These are phyloP conservation scores for Cokeromyces recurvatus DNA, from an alignment of 371 early-diverging fungal species.

Conservation along the genomic window DNA sequence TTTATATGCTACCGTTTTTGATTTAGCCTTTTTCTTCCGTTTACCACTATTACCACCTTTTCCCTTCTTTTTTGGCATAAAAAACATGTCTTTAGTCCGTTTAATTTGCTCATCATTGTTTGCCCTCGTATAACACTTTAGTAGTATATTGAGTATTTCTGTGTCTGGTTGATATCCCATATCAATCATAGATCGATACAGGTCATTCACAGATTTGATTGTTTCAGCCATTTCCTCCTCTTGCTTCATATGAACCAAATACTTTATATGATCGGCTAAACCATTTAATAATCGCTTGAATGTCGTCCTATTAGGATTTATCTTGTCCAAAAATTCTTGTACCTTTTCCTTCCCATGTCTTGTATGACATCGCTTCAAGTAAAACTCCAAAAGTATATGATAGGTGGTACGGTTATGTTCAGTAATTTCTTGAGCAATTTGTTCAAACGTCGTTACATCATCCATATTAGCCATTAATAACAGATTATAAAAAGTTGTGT, in stretches of 20 bases:
- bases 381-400: too few species aligned
- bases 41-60: constrained; percentile 16
- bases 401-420: too few species aligned
- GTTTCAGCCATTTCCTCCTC: constrained; percentile 6
- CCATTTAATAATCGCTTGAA: constrained; percentile 22
- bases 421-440: too few species aligned
- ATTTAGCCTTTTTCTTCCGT: constrained; percentile 8
- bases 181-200: constrained; percentile 15
- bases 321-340: constrained; percentile 6
- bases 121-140: constrained; percentile 18
- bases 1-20: neutral
- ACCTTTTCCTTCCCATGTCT: constrained; percentile 7
- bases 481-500: constrained; percentile 26
- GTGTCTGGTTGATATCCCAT: constrained; percentile 18
- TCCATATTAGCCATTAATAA: constrained; percentile 23
- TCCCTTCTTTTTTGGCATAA: constrained; percentile 11
- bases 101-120: constrained; percentile 20
- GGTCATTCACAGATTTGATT: constrained; percentile 9
- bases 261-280: constrained; percentile 14
- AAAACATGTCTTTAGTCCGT: constrained; percentile 13
- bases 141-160: constrained; percentile 11
- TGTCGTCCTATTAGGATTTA: constrained; percentile 15
- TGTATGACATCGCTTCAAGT: too few species aligned
- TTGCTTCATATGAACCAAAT: constrained; percentile 11
- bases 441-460: too few species aligned